These are phyloP conservation scores for Emergomyces pasteurianus DNA, from an alignment of 2,329 filamentous ascomycete genomes.

Conservation along the genomic window DNA sequence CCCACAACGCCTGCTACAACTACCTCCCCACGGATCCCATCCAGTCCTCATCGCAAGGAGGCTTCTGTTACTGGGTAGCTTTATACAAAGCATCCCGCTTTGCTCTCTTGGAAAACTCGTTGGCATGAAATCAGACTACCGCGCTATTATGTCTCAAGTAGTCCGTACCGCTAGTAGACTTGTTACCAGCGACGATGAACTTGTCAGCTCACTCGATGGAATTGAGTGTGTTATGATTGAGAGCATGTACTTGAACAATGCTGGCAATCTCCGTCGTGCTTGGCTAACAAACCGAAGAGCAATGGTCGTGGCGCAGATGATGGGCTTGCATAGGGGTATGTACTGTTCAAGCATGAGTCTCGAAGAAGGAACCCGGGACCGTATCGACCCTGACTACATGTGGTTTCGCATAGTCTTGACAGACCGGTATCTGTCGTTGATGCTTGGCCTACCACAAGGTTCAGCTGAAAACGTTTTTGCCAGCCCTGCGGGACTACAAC, in stretches of 20 bases:
- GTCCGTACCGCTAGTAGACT: conserved; percentile 18
- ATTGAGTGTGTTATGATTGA: conserved; percentile 35
- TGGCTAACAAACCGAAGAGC: conserved; percentile 31
- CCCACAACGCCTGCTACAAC: conserved; percentile 23
- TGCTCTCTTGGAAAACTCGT: conserved; percentile 13
- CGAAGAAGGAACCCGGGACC: conserved; percentile 9
- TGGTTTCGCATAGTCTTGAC: conserved; percentile 30
- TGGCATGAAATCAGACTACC: not conserved
- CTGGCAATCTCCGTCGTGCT: conserved; percentile 30
- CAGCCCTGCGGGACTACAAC: conserved; percentile 17
- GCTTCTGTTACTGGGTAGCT: conserved; percentile 36
- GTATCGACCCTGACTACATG: conserved; percentile 16
- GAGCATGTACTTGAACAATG: conserved; percentile 25
- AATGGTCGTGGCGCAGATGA: conserved; percentile 30
- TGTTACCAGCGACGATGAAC: conserved; percentile 29
- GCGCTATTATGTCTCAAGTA: conserved; percentile 19
- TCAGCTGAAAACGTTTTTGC: conserved; percentile 12
- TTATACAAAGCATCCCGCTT: conserved; percentile 37
- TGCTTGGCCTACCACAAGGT: conserved; percentile 30
- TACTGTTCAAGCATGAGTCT: conserved; percentile 2
- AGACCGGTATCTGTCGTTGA: conserved; percentile 29
- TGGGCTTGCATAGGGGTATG: conserved; percentile 29
- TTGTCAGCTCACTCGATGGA: conserved; percentile 29
- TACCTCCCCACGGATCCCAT: conserved; percentile 31
- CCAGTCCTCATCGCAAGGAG: conserved; percentile 38